Percentiles rank a stretch among this genome's conserved stretches.
phyloP scores from a whole-genome alignment of 106 monocot genomes.

The Phalaenopsis equestris region DNA sequence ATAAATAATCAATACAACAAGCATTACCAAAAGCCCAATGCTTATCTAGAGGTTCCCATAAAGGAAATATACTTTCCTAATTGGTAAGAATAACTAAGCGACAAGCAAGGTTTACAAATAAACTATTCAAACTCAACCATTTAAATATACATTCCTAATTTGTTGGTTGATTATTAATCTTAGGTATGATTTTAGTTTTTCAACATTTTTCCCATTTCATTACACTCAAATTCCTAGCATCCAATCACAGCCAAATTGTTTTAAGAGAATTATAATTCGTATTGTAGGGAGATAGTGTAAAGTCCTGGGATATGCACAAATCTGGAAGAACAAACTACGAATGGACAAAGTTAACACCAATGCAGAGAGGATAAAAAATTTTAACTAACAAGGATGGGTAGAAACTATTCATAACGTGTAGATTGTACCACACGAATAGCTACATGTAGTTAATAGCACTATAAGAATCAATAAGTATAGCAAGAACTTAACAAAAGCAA shows the following conservation, averaged over 20 bases:
- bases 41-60: background rate
- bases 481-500: background rate
- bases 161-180: background rate
- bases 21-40: background rate
- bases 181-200: background rate
- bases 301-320: background rate
- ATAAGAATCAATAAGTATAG: background rate
- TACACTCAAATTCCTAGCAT: background rate
- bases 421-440: background rate
- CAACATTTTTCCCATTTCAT: background rate
- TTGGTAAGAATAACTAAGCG: background rate
- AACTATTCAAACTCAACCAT: background rate
- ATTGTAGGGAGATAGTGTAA: background rate
- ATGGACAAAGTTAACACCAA: background rate
- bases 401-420: background rate
- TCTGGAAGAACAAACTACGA: background rate
- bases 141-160: too few species aligned
- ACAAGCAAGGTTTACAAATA: background rate
- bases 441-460: background rate
- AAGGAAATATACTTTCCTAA: background rate
- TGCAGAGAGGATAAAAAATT: background rate
- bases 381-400: background rate
- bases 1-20: background rate
- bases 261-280: background rate
- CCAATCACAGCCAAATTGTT: background rate